Evolutionary conservation across 164 flowering plant genomes (phyloP), one percentile per base, ranked within the genome.

Genomic region (Liriodendron chinense): DNA sequence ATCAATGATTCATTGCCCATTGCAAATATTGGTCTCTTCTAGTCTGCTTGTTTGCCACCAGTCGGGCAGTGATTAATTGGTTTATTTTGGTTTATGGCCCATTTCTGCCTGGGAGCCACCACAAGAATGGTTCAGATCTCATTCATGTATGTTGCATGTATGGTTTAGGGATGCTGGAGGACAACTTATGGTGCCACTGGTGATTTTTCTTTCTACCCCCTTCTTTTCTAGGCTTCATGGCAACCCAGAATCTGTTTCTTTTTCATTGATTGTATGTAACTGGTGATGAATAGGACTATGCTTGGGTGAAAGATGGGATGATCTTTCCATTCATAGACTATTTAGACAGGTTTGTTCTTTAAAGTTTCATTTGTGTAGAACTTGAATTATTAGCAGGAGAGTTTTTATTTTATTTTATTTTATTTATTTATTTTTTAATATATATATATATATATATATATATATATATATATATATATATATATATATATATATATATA

Each of bases 251-350:
- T 66, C 16, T 66, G 20, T 34, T 23, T 66, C 9, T 26, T 12
- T 26, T 13, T 26, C 25, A 13, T 26, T 66, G n/a, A 66, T 16
- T 66, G 34, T 26, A 6, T 49, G 47, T 65, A 10, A 43, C 24
- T 74, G 47, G 34, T 74, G 74, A 63, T 49, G 61, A 56, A 10
- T 93, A 96, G 99, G 99, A 94, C 76, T 92, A 91, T 85, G 97
- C 98, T 23, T 96, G 99, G 99, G 90, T 93, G 53, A 90, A 82
- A 77, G 80, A 82, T 7, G 98, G 91, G 53, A 88, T 84, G 94
- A 85, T 94, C 48, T 91, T 89, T 81, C 93, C 97, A 1, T 96
- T 96, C 80, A 69, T 87, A 59, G 99, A 94, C 62, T 78, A 87
- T 80, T 80, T 93, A 64, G 98, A 90, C 85, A 91, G 97, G 99